phyloP scores from a whole-genome alignment of 78 protist species.

The Creolimax fragrantissima region DNA sequence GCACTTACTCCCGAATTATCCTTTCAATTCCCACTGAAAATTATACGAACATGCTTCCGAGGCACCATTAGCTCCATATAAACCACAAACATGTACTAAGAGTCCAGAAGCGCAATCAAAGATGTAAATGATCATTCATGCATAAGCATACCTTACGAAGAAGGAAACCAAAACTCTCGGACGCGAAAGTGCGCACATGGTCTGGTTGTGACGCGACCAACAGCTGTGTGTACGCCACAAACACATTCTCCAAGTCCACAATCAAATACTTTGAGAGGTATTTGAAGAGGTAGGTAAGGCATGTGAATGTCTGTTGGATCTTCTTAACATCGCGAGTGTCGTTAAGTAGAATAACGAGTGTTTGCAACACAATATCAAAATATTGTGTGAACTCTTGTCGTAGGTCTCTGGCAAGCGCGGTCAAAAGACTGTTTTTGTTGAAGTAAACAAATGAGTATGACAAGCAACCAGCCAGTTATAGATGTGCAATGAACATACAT shows the following conservation, averaged over 20 bases:
- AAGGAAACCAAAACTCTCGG: slow-evolving; percentile 5
- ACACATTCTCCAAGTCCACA: background rate
- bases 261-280: background rate
- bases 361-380: background rate
- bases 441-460: too few relatives aligned
- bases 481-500: too few relatives aligned
- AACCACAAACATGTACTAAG: too few relatives aligned
- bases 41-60: too few relatives aligned
- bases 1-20: too few relatives aligned
- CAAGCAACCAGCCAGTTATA: too few relatives aligned
- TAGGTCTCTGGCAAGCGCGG: background rate
- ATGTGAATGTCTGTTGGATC: background rate
- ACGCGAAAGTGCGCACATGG: background rate
- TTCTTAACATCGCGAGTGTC: background rate
- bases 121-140: too few relatives aligned
- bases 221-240: background rate
- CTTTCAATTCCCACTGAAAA: too few relatives aligned
- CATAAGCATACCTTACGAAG: background rate
- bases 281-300: background rate
- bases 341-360: background rate
- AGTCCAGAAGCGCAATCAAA: too few relatives aligned
- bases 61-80: too few relatives aligned
- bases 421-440: background rate
- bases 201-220: background rate
- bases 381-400: background rate